Evolutionary conservation across 805 yeast genomes (phyloP).

Genomic region (Wickerhamiella spandovensis): DNA sequence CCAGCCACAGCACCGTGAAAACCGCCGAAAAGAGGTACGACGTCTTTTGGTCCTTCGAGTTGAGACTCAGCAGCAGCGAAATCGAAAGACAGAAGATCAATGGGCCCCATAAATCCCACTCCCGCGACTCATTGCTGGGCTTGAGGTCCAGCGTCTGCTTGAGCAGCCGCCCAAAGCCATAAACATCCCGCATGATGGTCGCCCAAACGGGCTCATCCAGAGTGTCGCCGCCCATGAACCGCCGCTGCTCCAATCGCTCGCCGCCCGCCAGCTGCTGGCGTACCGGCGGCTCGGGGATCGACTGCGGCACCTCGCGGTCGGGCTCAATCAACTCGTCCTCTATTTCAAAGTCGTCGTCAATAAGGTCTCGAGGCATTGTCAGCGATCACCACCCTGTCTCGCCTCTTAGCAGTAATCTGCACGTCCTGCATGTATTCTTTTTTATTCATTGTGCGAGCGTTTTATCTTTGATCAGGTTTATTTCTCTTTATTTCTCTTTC

Average conservation of each 20-base stretch:
- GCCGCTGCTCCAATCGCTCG: conserved; percentile 32
- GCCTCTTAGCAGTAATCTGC: too few species aligned
- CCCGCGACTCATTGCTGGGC: conserved; percentile 14
- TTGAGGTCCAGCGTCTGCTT: conserved; percentile 33
- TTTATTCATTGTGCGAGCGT: too few species aligned
- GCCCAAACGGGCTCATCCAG: conserved; percentile 53
- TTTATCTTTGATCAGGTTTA: too few species aligned
- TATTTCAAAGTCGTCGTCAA: conserved; percentile 9
- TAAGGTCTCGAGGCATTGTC: conserved; percentile 1
- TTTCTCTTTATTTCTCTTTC: too few species aligned
- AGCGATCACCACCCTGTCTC: too few species aligned
- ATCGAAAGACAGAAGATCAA: conserved; percentile 45
- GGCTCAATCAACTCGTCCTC: conserved; percentile 10
- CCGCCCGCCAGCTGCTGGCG: conserved; percentile 13
- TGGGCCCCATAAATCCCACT: conserved; percentile 49
- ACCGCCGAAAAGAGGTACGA: conserved; percentile 52
- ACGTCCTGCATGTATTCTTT: too few species aligned
- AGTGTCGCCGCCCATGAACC: conserved; percentile 56
- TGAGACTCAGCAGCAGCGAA: conserved; percentile 35
- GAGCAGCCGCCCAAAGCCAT: conserved; percentile 32
- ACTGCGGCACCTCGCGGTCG: conserved; percentile 1
- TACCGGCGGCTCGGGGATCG: conserved; percentile 3
- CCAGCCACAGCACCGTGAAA: conserved; percentile 50
- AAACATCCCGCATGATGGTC: conserved; percentile 38
- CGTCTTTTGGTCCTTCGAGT: conserved; percentile 30